Evolutionary conservation across 768 basidiomycete genomes (phyloP).

Genomic region (Leccinellum rugosiceps): DNA sequence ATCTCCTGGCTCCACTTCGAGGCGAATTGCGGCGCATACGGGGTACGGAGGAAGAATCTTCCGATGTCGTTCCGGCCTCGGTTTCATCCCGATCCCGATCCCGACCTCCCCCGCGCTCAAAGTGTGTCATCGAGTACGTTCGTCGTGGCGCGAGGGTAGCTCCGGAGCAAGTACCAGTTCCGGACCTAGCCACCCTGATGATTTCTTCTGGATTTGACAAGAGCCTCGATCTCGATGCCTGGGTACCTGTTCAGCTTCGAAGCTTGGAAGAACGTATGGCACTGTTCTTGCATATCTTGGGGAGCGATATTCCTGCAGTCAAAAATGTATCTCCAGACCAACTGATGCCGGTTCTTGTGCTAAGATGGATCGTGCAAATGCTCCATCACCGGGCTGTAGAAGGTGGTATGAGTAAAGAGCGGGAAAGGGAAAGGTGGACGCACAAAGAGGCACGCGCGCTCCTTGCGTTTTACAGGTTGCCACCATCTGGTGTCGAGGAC

Average conservation of each 20-base stretch:
- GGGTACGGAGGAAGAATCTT: conserved; percentile 34
- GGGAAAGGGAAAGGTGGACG: conserved; percentile 69
- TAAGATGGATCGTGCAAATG: conserved; percentile 59
- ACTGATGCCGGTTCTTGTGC: conserved; percentile 50
- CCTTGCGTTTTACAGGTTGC: conserved; percentile 45
- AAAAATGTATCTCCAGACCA: conserved; percentile 43
- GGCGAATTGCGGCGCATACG: conserved; percentile 63
- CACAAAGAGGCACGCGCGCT: conserved; percentile 57
- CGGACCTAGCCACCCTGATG: conserved; percentile 47
- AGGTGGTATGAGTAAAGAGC: conserved; percentile 47
- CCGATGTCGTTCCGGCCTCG: conserved; percentile 28
- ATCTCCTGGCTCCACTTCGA: conserved; percentile 66
- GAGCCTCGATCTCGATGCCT: conserved; percentile 20
- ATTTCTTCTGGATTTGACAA: conserved; percentile 32
- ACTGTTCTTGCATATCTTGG: conserved; percentile 53
- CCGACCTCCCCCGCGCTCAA: conserved; percentile 15
- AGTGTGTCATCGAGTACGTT: conserved; percentile 51
- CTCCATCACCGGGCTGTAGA: conserved; percentile 52
- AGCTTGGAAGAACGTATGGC: conserved; percentile 49
- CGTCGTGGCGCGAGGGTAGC: conserved; percentile 68
- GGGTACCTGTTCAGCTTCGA: conserved; percentile 46
- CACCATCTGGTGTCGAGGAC: neutral
- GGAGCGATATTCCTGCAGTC: conserved; percentile 51
- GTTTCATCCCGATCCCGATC: conserved; percentile 33
- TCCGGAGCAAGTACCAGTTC: conserved; percentile 53